These are phyloP conservation scores for Diaporthe sp. DNA, from an alignment of 2,329 filamentous ascomycete species.

Conservation along the genomic window DNA sequence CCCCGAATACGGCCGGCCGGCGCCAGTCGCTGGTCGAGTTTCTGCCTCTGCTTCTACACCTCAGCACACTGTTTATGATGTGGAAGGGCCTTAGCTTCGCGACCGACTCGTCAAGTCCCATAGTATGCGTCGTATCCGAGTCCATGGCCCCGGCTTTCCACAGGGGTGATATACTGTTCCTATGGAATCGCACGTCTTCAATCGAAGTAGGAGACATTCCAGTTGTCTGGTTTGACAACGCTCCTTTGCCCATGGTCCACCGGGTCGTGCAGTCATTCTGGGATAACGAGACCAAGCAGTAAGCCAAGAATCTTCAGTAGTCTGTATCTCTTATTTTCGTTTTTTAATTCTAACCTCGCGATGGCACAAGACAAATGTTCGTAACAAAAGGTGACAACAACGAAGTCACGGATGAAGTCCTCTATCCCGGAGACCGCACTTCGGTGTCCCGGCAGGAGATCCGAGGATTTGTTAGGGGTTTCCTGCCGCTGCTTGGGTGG, in stretches of 20 bases:
- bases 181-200: constrained; percentile 35
- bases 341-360: neutral
- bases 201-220: constrained; percentile 41
- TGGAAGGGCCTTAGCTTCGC: constrained; percentile 39
- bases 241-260: constrained; percentile 42
- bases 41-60: constrained; percentile 11
- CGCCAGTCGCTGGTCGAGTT: neutral
- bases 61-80: constrained; percentile 38
- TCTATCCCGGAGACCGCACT: constrained; percentile 37
- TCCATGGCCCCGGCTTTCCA: constrained; percentile 43
- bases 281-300: neutral
- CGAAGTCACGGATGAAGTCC: constrained; percentile 35
- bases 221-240: constrained; percentile 40
- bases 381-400: constrained; percentile 42
- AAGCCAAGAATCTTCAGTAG: neutral
- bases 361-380: constrained; percentile 36
- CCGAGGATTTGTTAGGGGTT: constrained; percentile 39
- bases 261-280: constrained; percentile 36
- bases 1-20: neutral
- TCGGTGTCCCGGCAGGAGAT: constrained; percentile 38
- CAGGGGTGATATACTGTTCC: constrained; percentile 40
- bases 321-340: neutral
- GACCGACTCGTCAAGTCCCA: constrained; percentile 37
- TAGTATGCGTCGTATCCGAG: constrained; percentile 39
- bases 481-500: constrained; percentile 38